phyloP scores from a whole-genome alignment of 805 yeast species.

The Candida broadrunensis region DNA sequence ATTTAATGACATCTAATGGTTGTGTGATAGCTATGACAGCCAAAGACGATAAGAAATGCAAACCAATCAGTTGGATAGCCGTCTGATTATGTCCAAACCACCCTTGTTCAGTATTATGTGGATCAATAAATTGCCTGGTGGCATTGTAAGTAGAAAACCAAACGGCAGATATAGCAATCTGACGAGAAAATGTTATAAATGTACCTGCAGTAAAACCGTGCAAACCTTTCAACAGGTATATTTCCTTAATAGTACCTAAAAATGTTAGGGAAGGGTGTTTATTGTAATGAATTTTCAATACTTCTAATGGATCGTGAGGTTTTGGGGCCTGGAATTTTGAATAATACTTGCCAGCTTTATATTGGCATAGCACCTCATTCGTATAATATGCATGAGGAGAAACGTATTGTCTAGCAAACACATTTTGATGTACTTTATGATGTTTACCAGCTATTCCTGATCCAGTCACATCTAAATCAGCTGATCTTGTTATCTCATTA shows the following conservation, averaged over 20 bases:
- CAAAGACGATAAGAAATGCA: slow-evolving; percentile 55
- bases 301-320: slow-evolving; percentile 17
- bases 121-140: slow-evolving; percentile 66
- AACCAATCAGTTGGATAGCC: slow-evolving; percentile 46
- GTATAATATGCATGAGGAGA: slow-evolving; percentile 44
- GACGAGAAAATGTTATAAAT: slow-evolving; percentile 77
- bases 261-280: slow-evolving; percentile 54
- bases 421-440: slow-evolving; percentile 20
- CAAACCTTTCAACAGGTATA: slow-evolving; percentile 69
- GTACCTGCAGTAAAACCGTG: slow-evolving; percentile 82
- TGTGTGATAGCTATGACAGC: slow-evolving; percentile 80
- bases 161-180: slow-evolving; percentile 72
- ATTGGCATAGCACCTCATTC: slow-evolving; percentile 27
- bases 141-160: slow-evolving; percentile 82
- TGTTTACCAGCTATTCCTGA: slow-evolving; percentile 17
- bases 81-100: slow-evolving; percentile 47
- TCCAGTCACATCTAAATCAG: slow-evolving; percentile 25
- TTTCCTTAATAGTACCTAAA: slow-evolving; percentile 55
- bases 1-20: slow-evolving; percentile 84
- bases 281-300: slow-evolving; percentile 35
- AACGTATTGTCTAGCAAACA: slow-evolving; percentile 30
- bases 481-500: slow-evolving; percentile 22
- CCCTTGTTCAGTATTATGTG: slow-evolving; percentile 35
- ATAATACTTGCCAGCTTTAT: slow-evolving; percentile 16
- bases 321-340: slow-evolving; percentile 19